Conservation (phyloP, 148 eudicot genomes). For the Salicornia ramosissima region DNA sequence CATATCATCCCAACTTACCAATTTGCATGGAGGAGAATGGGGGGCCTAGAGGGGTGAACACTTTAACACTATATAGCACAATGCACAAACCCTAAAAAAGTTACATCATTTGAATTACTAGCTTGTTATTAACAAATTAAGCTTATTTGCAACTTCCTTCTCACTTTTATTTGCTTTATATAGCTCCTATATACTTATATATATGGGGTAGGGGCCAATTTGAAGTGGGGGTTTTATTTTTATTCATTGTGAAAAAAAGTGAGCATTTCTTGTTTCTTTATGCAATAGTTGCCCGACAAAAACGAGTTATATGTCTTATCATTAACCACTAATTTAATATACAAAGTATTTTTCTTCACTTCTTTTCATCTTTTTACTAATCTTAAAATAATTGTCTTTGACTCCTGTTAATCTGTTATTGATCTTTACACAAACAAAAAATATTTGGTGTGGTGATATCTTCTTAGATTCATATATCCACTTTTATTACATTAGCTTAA, state of each 20-base stretch:
- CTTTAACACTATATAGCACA: too few species aligned
- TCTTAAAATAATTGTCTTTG: neutral
- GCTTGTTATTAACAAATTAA: neutral
- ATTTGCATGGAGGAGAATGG: neutral
- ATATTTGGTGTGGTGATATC: too few species aligned
- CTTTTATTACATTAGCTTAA: too few species aligned
- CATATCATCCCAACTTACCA: neutral
- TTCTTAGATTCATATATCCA: too few species aligned
- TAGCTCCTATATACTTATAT: too few species aligned
- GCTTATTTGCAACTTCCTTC: neutral
- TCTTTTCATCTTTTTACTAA: neutral
- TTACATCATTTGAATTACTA: neutral
- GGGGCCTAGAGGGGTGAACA: neutral
- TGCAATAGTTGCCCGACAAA: neutral
- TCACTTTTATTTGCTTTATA: neutral
- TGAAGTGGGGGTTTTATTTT: neutral
- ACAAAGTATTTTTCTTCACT: too few species aligned
- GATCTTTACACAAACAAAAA: too few species aligned
- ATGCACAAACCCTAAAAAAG: neutral
- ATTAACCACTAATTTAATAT: neutral
- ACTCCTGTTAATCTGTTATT: too few species aligned
- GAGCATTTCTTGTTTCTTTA: neutral
- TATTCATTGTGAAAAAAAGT: neutral
- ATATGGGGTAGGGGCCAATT: conserved; percentile 1
- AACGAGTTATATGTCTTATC: neutral